phyloP scores from a whole-genome alignment of 805 yeast species.

The Kregervanrija pseudodelftensis region DNA sequence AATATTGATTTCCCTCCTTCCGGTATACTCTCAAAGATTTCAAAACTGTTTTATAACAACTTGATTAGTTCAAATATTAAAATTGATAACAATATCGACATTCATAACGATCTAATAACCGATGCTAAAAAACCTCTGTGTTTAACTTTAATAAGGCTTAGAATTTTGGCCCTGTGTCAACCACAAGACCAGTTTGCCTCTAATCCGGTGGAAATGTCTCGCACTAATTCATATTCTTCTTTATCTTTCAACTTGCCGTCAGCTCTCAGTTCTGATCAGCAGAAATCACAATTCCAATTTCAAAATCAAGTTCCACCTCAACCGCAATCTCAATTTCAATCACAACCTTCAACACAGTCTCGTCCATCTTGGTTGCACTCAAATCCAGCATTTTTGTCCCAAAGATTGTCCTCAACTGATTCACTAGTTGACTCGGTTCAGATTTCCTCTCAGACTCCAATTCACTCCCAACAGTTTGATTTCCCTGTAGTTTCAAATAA shows the following conservation, averaged over 20 bases:
- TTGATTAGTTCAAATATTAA: conserved; percentile 13
- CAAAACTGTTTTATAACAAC: conserved; percentile 42
- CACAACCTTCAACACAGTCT: conserved; percentile 7
- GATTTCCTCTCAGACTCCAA: conserved; percentile 1
- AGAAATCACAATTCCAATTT: background rate
- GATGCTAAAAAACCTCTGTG: conserved; percentile 19
- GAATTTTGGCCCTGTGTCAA: conserved; percentile 26
- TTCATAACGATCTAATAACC: conserved; percentile 23
- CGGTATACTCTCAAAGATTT: conserved; percentile 54
- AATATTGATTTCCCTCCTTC: conserved; percentile 59
- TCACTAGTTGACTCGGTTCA: conserved; percentile 28
- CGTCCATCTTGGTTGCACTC: conserved; percentile 31
- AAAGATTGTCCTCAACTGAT: conserved; percentile 28
- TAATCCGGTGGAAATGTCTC: conserved; percentile 1
- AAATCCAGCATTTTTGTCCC: conserved; percentile 24
- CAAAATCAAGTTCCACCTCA: background rate
- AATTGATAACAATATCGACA: conserved; percentile 20
- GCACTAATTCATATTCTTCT: conserved; percentile 7
- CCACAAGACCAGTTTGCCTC: conserved; percentile 1
- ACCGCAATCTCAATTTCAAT: background rate
- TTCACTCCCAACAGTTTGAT: conserved; percentile 3
- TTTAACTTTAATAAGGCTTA: conserved; percentile 25
- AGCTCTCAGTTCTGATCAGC: background rate
- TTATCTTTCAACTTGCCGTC: conserved; percentile 1
- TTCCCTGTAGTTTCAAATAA: background rate